Percentiles rank a stretch among this genome's conserved stretches.
Evolutionary conservation across 306 rosid species (phyloP).

Genomic region (Trichosanthes truncata): DNA sequence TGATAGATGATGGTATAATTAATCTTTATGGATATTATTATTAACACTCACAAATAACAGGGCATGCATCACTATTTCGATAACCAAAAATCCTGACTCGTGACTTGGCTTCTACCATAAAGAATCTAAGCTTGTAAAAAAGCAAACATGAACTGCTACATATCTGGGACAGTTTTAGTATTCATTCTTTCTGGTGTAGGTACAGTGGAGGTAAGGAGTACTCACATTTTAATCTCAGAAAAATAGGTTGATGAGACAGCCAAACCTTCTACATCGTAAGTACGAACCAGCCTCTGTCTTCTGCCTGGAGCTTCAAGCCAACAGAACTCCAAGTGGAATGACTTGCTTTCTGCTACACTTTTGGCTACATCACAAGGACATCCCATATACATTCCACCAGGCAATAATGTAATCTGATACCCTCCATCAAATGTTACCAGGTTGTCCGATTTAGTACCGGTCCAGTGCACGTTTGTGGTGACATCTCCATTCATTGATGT

Average conservation of each 20-base stretch:
- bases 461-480: constrained; percentile 79
- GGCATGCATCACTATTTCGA: not conserved
- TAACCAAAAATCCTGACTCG: not conserved
- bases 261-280: constrained; percentile 81
- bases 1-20: not conserved
- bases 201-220: not conserved
- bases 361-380: constrained; percentile 73
- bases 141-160: not conserved
- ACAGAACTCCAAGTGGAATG: constrained; percentile 94
- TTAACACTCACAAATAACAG: not conserved
- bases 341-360: constrained; percentile 50
- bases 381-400: constrained; percentile 95
- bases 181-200: not conserved
- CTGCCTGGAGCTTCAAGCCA: constrained; percentile 69
- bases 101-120: not conserved
- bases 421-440: constrained; percentile 63
- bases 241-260: constrained; percentile 90
- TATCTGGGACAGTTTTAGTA: not conserved
- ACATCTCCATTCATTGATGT: constrained; percentile 38
- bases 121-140: not conserved
- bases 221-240: constrained; percentile 52
- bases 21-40: not conserved
- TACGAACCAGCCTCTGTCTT: constrained; percentile 86
- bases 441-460: constrained; percentile 50
- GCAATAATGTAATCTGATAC: constrained; percentile 68